Conservation (phyloP, 768 basidiomycete species). For the Termitomyces sp. region DNA sequence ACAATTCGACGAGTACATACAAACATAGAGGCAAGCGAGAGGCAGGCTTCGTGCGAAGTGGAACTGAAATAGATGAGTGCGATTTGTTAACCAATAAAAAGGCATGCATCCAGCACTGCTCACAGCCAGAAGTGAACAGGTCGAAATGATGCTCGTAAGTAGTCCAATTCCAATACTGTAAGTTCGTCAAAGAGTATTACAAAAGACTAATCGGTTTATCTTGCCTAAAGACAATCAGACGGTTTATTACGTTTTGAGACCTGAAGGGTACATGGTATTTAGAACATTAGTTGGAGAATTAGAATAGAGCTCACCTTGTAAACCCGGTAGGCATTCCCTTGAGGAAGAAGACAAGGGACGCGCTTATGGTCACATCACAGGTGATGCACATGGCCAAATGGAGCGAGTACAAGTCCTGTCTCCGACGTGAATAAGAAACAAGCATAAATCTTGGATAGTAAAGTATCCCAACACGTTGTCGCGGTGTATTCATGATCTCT, state of each 20-base stretch:
- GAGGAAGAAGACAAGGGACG: background rate
- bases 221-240: background rate
- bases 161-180: background rate
- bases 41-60: background rate
- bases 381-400: background rate
- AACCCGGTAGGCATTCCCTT: background rate
- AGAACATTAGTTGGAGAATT: background rate
- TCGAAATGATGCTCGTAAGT: background rate
- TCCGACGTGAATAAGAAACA: background rate
- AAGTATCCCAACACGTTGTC: background rate
- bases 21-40: background rate
- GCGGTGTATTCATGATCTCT: background rate
- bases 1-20: background rate
- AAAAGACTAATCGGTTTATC: background rate
- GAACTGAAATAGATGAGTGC: background rate
- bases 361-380: background rate
- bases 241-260: background rate
- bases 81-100: background rate
- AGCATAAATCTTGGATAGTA: background rate
- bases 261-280: background rate
- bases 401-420: background rate
- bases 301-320: background rate
- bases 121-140: background rate
- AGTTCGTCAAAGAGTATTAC: background rate
- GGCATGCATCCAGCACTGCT: background rate